Conservation (phyloP, 306 rosid genomes). For the Lithocarpus polystachyus region DNA sequence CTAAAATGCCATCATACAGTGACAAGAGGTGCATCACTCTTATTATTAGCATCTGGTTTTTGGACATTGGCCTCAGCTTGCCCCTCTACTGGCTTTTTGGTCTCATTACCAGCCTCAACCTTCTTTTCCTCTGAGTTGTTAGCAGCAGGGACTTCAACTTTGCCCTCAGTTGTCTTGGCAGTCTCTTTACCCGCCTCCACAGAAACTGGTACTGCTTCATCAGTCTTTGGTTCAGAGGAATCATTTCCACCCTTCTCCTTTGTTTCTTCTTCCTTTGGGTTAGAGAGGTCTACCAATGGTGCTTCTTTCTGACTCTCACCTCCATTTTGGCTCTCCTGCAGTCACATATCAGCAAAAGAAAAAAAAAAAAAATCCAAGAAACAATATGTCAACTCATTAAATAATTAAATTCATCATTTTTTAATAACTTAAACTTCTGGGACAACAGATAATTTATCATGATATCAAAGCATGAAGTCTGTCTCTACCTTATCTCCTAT, state of each 20-base stretch:
- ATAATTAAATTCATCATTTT: too few species aligned
- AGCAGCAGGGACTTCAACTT: slow-evolving; percentile 8
- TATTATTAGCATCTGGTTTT: slow-evolving; percentile 11
- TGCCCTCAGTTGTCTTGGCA: slow-evolving; percentile 5
- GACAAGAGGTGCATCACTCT: slow-evolving; percentile 26
- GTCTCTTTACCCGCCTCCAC: slow-evolving; percentile 3
- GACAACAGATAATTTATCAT: too few species aligned
- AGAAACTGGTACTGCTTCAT: not conserved
- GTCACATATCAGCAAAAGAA: not conserved
- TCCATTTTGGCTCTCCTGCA: slow-evolving; percentile 25
- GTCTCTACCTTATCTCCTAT: too few species aligned
- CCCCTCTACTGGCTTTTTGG: slow-evolving; percentile 7
- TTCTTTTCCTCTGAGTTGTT: not conserved
- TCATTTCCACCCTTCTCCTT: slow-evolving; percentile 9
- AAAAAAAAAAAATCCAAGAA: not conserved
- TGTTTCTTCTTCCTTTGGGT: slow-evolving; percentile 19
- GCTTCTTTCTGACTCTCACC: slow-evolving; percentile 35
- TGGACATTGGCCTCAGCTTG: not conserved
- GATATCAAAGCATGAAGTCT: not conserved
- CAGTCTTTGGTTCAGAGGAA: not conserved
- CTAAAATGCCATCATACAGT: slow-evolving; percentile 10
- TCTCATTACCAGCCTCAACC: slow-evolving; percentile 23
- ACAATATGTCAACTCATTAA: not conserved
- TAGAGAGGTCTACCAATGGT: slow-evolving; percentile 33
- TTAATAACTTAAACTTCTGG: too few species aligned